phyloP scores from a whole-genome alignment of 2,329 filamentous ascomycete genomes.

The Onygenales sp. region DNA sequence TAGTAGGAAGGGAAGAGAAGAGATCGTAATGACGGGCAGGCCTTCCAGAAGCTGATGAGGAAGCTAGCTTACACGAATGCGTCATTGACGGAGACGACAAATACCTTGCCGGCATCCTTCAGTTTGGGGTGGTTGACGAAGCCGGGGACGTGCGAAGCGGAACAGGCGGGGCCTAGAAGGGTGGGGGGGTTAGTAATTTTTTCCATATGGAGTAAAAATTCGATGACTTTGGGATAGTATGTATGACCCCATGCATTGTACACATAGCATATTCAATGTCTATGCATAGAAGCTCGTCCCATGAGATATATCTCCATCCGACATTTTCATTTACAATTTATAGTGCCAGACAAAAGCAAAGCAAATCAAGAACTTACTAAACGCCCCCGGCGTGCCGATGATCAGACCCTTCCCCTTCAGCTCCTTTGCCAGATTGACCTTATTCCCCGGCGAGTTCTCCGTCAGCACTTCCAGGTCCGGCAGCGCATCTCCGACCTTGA shows the following conservation, averaged over 20 bases:
- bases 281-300: no score
- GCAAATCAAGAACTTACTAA: conserved; percentile 40
- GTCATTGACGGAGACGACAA: conserved; percentile 89
- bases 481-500: conserved; percentile 70
- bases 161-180: conserved; percentile 48
- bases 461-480: conserved; percentile 68
- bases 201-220: background rate
- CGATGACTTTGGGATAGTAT: background rate
- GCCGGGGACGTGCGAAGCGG: conserved; percentile 66
- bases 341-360: background rate
- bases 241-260: no score
- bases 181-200: no score
- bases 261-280: no score
- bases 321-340: no score
- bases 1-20: background rate
- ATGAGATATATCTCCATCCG: no score
- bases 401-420: conserved; percentile 69
- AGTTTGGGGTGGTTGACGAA: conserved; percentile 74
- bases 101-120: conserved; percentile 72
- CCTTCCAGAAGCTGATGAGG: background rate
- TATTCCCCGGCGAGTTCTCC: conserved; percentile 83
- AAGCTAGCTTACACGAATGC: conserved; percentile 67
- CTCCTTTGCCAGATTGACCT: conserved; percentile 76
- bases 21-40: background rate
- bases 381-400: conserved; percentile 75